These are phyloP conservation scores for Polymyxa betae DNA, from an alignment of 208 protist genomes.

Conservation along the genomic window DNA sequence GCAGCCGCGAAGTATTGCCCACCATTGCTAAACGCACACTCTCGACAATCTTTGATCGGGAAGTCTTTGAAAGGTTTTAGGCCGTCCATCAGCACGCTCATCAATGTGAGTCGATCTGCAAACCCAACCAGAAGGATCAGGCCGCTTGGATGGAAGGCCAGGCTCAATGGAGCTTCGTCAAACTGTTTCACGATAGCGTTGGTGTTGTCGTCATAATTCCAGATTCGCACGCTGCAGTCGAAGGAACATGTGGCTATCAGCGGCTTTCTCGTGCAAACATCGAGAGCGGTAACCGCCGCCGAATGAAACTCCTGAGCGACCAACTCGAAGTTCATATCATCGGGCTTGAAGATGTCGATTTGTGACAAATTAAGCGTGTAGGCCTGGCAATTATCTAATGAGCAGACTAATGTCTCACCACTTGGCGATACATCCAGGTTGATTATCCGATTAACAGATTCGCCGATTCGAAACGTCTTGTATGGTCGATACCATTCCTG, in stretches of 20 bases:
- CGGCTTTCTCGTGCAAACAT: slow-evolving; percentile 88
- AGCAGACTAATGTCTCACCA: slow-evolving; percentile 62
- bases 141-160: slow-evolving; percentile 91
- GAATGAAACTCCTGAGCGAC: slow-evolving; percentile 85
- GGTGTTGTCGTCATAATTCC: slow-evolving; percentile 91
- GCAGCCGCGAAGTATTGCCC: slow-evolving; percentile 93
- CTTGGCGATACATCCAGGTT: slow-evolving; percentile 61
- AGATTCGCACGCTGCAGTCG: slow-evolving; percentile 82
- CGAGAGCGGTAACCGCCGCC: slow-evolving; percentile 74
- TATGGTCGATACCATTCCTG: slow-evolving; percentile 62
- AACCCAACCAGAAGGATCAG: slow-evolving; percentile 90
- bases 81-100: slow-evolving; percentile 93
- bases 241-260: slow-evolving; percentile 86
- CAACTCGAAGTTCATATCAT: slow-evolving; percentile 85
- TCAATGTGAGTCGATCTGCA: slow-evolving; percentile 87
- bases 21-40: slow-evolving; percentile 88
- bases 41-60: slow-evolving; percentile 84
- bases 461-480: slow-evolving; percentile 82
- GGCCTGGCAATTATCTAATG: slow-evolving; percentile 83
- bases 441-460: slow-evolving; percentile 50
- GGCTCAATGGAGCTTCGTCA: slow-evolving; percentile 83
- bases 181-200: slow-evolving; percentile 88
- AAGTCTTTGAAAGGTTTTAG: slow-evolving; percentile 89
- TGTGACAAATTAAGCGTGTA: slow-evolving; percentile 88
- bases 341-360: slow-evolving; percentile 85